phyloP scores from a whole-genome alignment of 1,139 yeast species.

The Nakaseomyces bracarensis region DNA sequence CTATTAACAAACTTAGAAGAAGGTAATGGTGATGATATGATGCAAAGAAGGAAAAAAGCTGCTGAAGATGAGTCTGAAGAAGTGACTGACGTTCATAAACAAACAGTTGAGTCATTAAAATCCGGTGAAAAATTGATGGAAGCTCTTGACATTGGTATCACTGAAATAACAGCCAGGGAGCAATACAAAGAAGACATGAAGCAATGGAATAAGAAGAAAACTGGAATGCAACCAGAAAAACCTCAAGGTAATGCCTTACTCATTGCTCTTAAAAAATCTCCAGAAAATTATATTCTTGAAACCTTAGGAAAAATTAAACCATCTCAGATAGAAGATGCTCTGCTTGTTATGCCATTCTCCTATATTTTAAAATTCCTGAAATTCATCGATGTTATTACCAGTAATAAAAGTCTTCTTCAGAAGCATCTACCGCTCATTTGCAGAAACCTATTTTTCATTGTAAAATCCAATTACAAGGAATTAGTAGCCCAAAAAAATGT shows the following conservation, averaged over 20 bases:
- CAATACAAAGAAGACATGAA: slow-evolving; percentile 37
- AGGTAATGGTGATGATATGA: slow-evolving; percentile 41
- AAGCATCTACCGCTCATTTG: slow-evolving; percentile 56
- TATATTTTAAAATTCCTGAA: slow-evolving; percentile 61
- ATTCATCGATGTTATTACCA: slow-evolving; percentile 72
- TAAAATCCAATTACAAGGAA: slow-evolving; percentile 71
- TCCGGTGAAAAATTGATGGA: slow-evolving; percentile 93
- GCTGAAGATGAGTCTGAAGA: slow-evolving; percentile 39
- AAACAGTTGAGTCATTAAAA: slow-evolving; percentile 83
- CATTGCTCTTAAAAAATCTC: slow-evolving; percentile 58
- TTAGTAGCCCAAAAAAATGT: slow-evolving; percentile 58
- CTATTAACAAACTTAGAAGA: slow-evolving; percentile 62
- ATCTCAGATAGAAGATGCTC: slow-evolving; percentile 85
- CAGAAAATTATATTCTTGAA: slow-evolving; percentile 72
- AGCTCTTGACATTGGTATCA: slow-evolving; percentile 75
- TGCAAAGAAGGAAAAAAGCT: slow-evolving; percentile 20
- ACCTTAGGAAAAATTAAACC: slow-evolving; percentile 63
- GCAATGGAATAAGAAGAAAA: slow-evolving; percentile 36
- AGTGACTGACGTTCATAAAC: slow-evolving; percentile 65
- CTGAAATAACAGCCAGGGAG: slow-evolving; percentile 55
- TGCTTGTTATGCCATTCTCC: slow-evolving; percentile 83
- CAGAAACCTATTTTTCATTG: slow-evolving; percentile 62
- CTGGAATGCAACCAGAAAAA: slow-evolving; percentile 42
- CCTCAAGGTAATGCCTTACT: slow-evolving; percentile 67
- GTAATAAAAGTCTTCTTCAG: slow-evolving; percentile 38